phyloP scores from a whole-genome alignment of 2,329 filamentous ascomycete species.

The Arthrobotrys entomopaga region DNA sequence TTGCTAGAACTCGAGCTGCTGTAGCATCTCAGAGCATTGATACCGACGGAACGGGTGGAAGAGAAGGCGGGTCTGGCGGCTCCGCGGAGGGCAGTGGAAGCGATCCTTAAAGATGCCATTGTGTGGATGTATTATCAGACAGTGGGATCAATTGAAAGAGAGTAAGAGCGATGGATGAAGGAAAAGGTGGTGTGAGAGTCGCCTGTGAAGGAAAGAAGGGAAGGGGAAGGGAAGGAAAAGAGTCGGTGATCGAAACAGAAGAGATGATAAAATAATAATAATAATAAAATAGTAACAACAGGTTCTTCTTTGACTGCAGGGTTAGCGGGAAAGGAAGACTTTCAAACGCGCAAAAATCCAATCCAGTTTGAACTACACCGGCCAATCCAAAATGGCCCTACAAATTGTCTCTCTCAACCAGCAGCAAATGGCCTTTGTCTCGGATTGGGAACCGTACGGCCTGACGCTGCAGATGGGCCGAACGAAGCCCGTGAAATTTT shows the following conservation, averaged over 20 bases:
- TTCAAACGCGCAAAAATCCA: slow-evolving; percentile 17
- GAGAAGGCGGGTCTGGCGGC: slow-evolving; percentile 48
- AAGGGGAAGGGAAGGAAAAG: slow-evolving; percentile 9
- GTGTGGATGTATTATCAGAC: not conserved
- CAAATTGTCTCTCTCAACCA: too few relatives aligned
- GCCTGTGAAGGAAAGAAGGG: slow-evolving; percentile 29
- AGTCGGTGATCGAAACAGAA: slow-evolving; percentile 8
- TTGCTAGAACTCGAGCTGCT: slow-evolving; percentile 43
- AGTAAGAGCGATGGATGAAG: slow-evolving; percentile 1
- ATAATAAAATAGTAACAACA: too few relatives aligned
- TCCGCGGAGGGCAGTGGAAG: slow-evolving; percentile 45
- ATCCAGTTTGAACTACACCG: too few relatives aligned
- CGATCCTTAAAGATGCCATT: slow-evolving; percentile 52
- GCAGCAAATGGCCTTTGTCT: not conserved
- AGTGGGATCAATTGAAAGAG: not conserved
- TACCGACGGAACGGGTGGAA: slow-evolving; percentile 44
- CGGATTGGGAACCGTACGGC: not conserved
- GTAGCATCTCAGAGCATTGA: slow-evolving; percentile 43
- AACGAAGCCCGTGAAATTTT: slow-evolving; percentile 38
- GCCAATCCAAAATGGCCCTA: too few relatives aligned
- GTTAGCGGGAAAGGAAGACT: slow-evolving; percentile 14
- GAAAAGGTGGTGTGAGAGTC: slow-evolving; percentile 43
- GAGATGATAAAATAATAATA: slow-evolving; percentile 17
- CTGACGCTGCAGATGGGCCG: too few relatives aligned
- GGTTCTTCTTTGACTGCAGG: too few relatives aligned